Percentiles rank a stretch among this genome's conserved stretches.
Conservation (phyloP, 2,329 filamentous ascomycete species). For the Aspergillus oerlinghausenensis region DNA sequence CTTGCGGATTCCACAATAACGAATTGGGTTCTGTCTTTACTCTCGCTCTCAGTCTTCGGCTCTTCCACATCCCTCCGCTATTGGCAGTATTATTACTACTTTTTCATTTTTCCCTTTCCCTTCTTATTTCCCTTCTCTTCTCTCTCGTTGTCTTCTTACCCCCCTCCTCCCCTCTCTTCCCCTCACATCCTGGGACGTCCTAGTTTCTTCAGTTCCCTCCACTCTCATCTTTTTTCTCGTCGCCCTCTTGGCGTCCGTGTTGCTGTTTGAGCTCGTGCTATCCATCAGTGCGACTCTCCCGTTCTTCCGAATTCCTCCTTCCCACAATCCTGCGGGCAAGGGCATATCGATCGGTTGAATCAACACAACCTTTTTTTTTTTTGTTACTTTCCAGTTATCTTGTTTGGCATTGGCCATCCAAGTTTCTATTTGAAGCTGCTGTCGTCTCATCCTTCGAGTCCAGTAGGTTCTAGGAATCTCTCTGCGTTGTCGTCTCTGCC, state of each 20-base stretch:
- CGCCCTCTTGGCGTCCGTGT: conserved; percentile 17
- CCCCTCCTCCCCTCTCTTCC: conserved; percentile 20
- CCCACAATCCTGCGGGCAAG: conserved; percentile 15
- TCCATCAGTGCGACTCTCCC: conserved; percentile 19
- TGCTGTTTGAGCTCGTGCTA: conserved; percentile 19
- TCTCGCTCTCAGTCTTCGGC: conserved; percentile 13
- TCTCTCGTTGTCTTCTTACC: conserved; percentile 13
- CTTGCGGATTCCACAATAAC: conserved; percentile 14
- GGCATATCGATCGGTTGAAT: conserved; percentile 18
- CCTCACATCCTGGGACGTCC: conserved; percentile 16
- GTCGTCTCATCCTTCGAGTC: neutral
- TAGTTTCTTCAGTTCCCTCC: conserved; percentile 12
- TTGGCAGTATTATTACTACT: conserved; percentile 15
- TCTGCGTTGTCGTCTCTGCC: conserved; percentile 12
- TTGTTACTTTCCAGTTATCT: neutral
- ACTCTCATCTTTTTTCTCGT: conserved; percentile 10
- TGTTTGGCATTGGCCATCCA: neutral
- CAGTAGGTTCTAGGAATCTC: neutral
- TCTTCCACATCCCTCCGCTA: conserved; percentile 15
- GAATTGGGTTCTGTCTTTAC: conserved; percentile 2
- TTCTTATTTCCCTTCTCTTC: conserved; percentile 15
- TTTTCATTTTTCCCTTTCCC: conserved; percentile 10
- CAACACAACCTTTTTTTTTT: conserved; percentile 6
- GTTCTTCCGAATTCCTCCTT: conserved; percentile 15
- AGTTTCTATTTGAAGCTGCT: neutral